phyloP scores from a whole-genome alignment of 2,329 filamentous ascomycete species.

The Apiospora pterosperma region DNA sequence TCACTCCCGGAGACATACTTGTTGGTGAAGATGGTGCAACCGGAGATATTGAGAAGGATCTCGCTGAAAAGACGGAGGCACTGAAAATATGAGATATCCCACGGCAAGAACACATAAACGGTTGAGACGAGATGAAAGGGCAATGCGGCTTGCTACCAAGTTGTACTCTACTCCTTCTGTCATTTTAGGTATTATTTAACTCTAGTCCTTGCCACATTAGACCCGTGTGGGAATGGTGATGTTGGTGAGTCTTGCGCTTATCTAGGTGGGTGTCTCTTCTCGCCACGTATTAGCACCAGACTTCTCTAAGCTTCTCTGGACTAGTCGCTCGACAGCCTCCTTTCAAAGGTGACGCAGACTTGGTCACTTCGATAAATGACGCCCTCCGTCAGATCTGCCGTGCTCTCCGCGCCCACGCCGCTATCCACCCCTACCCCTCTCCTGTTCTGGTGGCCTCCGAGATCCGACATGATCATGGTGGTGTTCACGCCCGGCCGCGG shows the following conservation, averaged over 20 bases:
- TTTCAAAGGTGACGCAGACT: background rate
- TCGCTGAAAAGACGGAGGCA: background rate
- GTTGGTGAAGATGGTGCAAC: background rate
- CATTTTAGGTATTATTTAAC: too few relatives aligned
- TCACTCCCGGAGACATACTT: background rate
- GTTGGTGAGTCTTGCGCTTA: too few relatives aligned
- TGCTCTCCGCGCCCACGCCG: background rate
- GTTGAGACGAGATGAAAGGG: too few relatives aligned
- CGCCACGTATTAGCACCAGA: too few relatives aligned
- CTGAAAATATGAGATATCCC: background rate
- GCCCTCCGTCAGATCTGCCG: background rate
- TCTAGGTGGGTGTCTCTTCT: too few relatives aligned
- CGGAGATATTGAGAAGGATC: background rate
- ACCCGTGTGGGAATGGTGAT: too few relatives aligned
- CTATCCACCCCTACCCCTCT: background rate
- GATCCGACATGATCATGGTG: background rate
- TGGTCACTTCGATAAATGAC: background rate
- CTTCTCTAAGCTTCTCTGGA: background rate
- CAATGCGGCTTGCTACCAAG: too few relatives aligned
- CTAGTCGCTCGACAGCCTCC: background rate
- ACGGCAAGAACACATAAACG: background rate
- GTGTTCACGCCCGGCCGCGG: background rate
- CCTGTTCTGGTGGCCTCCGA: background rate
- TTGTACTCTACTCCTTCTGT: too few relatives aligned
- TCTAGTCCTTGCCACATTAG: too few relatives aligned